Evolutionary conservation across 345 rosid species (phyloP).

Genomic region (Eucalyptus coolabah): DNA sequence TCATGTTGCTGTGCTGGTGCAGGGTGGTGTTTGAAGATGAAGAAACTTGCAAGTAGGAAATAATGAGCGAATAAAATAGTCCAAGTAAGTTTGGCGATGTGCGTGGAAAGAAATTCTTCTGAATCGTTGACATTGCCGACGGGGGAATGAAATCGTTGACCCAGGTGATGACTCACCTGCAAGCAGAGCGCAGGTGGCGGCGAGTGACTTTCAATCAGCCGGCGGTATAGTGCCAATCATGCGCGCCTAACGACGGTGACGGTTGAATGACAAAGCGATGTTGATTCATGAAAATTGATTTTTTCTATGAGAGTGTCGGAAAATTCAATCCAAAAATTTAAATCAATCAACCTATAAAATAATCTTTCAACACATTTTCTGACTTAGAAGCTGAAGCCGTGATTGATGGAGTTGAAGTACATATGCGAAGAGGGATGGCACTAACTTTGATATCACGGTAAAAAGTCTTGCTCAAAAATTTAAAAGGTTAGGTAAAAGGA

Average conservation of each 20-base stretch:
- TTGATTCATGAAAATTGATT: neutral
- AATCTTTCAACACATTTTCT: neutral
- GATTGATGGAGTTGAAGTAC: neutral
- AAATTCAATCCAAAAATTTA: neutral
- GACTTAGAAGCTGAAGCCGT: neutral
- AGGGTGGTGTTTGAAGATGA: neutral
- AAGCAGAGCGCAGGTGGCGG: neutral
- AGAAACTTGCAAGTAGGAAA: neutral
- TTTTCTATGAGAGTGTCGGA: fast-evolving
- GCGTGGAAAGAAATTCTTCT: neutral
- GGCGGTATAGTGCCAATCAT: neutral
- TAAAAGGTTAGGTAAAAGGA: fast-evolving
- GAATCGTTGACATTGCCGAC: neutral
- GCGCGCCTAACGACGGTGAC: neutral
- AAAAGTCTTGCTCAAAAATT: neutral
- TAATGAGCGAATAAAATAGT: neutral
- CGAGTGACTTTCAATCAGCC: neutral
- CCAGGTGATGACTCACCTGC: neutral
- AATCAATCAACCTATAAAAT: fast-evolving
- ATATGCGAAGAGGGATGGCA: fast-evolving
- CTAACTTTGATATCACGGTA: fast-evolving
- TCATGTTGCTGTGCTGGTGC: too few relatives aligned
- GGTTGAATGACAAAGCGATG: neutral
- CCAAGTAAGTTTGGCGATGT: neutral
- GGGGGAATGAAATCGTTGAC: neutral